These are phyloP conservation scores for Massariosphaeria phaeospora DNA, from an alignment of 495 filamentous ascomycete species.

Conservation along the genomic window DNA sequence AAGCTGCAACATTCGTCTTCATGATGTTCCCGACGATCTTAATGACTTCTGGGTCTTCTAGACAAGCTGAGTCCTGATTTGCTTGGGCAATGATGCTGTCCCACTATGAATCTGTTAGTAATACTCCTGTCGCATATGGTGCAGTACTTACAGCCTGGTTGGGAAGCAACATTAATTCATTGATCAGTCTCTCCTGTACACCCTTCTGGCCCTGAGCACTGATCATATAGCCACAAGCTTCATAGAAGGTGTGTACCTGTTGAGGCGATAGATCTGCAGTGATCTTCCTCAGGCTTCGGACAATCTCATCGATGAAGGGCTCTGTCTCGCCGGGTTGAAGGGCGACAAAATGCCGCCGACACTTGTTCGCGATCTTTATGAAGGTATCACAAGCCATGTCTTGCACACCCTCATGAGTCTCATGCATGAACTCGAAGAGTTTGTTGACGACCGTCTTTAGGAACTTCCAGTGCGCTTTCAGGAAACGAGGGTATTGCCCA, in stretches of 20 bases:
- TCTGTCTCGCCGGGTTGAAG: constrained; percentile 90
- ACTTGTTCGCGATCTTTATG: constrained; percentile 99
- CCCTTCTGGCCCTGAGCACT: constrained; percentile 91
- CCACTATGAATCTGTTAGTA: constrained; percentile 52
- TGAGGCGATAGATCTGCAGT: constrained; percentile 92
- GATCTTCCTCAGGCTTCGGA: constrained; percentile 88
- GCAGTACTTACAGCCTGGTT: constrained; percentile 62
- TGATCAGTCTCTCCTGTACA: constrained; percentile 82
- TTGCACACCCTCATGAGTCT: constrained; percentile 98
- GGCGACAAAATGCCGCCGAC: constrained; percentile 93
- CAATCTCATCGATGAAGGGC: constrained; percentile 98
- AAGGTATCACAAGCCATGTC: constrained; percentile 99
- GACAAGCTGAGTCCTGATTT: constrained; percentile 69
- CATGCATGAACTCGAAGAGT: constrained; percentile 99
- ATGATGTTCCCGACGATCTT: constrained; percentile 99
- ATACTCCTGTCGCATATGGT: neutral
- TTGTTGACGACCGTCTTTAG: constrained; percentile 99
- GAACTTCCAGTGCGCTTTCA: constrained; percentile 99
- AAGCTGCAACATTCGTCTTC: constrained; percentile 99
- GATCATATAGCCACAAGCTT: constrained; percentile 99
- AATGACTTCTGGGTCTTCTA: constrained; percentile 90
- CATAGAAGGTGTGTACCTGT: constrained; percentile 98
- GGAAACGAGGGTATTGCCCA: constrained; percentile 93
- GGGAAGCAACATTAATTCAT: constrained; percentile 87
- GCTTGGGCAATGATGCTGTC: constrained; percentile 85